These are phyloP conservation scores for Teratosphaeria destructans DNA, from an alignment of 2,329 filamentous ascomycete species.

Conservation along the genomic window DNA sequence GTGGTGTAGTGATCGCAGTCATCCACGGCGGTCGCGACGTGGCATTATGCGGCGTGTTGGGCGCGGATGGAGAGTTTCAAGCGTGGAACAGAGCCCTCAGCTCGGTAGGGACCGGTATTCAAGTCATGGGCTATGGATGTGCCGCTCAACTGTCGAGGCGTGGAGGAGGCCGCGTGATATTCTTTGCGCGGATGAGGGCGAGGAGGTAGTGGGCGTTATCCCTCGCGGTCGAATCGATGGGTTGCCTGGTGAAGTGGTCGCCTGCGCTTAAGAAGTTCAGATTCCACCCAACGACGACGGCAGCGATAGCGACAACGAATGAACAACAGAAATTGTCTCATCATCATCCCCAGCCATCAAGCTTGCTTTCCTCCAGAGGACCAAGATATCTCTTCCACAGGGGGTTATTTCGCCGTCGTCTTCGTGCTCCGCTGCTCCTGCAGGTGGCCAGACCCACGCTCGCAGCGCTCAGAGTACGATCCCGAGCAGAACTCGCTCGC, in stretches of 20 bases:
- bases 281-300: neutral
- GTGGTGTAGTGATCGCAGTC: slow-evolving; percentile 51
- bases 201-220: slow-evolving; percentile 56
- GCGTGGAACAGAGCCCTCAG: slow-evolving; percentile 49
- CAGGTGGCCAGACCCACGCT: neutral
- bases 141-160: slow-evolving; percentile 27
- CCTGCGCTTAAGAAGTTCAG: slow-evolving; percentile 30
- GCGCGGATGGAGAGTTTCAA: slow-evolving; percentile 20
- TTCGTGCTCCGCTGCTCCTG: neutral
- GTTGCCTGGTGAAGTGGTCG: slow-evolving; percentile 52
- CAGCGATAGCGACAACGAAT: neutral
- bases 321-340: too few species aligned
- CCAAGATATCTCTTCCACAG: neutral
- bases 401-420: neutral
- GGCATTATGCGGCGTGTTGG: slow-evolving; percentile 38
- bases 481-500: neutral
- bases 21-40: slow-evolving; percentile 60
- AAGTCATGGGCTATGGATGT: slow-evolving; percentile 43
- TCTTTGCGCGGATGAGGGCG: slow-evolving; percentile 55
- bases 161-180: slow-evolving; percentile 47
- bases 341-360: neutral
- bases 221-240: slow-evolving; percentile 48
- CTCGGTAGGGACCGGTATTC: slow-evolving; percentile 46
- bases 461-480: neutral
- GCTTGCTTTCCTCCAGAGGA: too few species aligned